Base-by-base conservation (phyloP, 306 rosid species). In the Geum urbanum region DNA sequence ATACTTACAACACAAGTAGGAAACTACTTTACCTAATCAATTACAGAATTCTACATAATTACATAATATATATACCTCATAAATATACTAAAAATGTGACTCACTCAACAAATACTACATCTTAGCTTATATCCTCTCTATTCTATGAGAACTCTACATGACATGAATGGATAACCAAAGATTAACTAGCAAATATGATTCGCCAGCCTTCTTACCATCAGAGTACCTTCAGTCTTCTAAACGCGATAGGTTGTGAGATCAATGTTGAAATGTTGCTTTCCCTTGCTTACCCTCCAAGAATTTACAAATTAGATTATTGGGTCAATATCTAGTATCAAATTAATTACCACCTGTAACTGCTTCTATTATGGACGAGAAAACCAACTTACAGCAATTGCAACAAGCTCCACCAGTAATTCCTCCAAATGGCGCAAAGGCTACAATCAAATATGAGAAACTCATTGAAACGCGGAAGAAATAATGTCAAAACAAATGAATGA, bases 401-500 rank as follows among this genome's bases (percentile, higher is more conserved):
- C 88, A 67, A 94, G 99, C 86, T 94, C 96, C 73, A 85, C 86
- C 64, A 94, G 89, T 66, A 91, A 83, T 81, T 91, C 97, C 87
- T 94, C 94, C 83, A 88, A 86, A 75, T 94, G 85, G 78, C 91
- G 95, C 82, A 94, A 72, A 69, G 99, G 99, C 97, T 94, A 82
- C 76, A 47, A 41, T 47, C 8, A 50, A 39, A 75, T 49, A 75
- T 14, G 37, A 32, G 37, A 2, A 32, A 32, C 37, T 32, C 37
- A 32, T 32, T 32, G 3, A 32, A 32, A 32, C 27, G 37, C 37
- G 37, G 37, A 32, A 24, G 27, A 24, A 24, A 12, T 16, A 46
- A 68, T 8, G 24, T 35, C 49, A 67, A 69, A 45, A 70, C 65
- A 66, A 51, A 41, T 69, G 58, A 68, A 49, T 32, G 50, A 69